Conservation (phyloP, 179 eudicot species). For the Spinacia oleracea region DNA sequence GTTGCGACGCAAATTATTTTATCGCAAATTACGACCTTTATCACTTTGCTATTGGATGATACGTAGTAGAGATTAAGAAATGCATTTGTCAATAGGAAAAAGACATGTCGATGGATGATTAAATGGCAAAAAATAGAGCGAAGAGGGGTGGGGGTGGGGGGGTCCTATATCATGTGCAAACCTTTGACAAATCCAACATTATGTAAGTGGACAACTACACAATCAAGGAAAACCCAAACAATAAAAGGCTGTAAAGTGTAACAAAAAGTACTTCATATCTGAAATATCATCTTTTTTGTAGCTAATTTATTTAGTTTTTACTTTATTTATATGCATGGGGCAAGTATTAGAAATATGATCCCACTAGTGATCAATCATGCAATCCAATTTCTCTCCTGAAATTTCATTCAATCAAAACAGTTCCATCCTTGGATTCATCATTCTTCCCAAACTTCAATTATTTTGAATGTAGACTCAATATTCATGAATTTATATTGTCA, state of each 20-base stretch:
- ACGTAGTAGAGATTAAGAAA: not conserved
- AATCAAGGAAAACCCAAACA: slow-evolving; percentile 1
- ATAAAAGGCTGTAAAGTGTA: slow-evolving; percentile 19
- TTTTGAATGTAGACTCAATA: not conserved
- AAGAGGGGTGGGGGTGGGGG: too few relatives aligned
- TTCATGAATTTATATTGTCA: not conserved
- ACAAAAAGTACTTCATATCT: not conserved
- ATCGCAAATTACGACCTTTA: too few relatives aligned
- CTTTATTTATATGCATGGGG: not conserved
- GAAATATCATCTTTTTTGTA: not conserved
- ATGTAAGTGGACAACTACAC: slow-evolving; percentile 7
- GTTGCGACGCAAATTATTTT: too few relatives aligned
- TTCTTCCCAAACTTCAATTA: slow-evolving; percentile 15
- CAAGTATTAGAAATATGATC: not conserved
- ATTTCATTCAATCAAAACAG: not conserved
- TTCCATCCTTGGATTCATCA: slow-evolving; percentile 9
- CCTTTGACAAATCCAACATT: slow-evolving; percentile 12
- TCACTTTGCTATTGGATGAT: too few relatives aligned
- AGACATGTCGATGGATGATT: slow-evolving; percentile 11
- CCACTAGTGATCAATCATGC: slow-evolving; percentile 4
- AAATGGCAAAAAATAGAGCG: not conserved
- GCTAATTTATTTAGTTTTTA: not conserved
- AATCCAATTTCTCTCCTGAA: slow-evolving; percentile 3
- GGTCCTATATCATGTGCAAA: slow-evolving; percentile 24
- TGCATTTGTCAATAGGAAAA: not conserved